Percentiles rank a stretch among this genome's conserved stretches.
phyloP scores from a whole-genome alignment of 2,329 filamentous ascomycete genomes.

The Rhynchosporium agropyri region DNA sequence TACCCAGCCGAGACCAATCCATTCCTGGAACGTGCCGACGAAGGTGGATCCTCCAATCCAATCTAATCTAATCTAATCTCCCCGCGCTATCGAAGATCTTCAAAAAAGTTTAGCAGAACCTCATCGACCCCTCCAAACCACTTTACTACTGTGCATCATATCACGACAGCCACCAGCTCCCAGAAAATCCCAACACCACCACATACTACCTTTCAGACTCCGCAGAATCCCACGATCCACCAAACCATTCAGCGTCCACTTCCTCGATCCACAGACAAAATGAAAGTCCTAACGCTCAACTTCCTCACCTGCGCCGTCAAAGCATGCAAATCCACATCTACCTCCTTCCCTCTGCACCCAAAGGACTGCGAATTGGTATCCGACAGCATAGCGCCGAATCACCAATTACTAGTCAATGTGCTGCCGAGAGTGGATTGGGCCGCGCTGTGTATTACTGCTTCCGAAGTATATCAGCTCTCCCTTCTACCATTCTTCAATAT shows the following conservation, averaged over 20 bases:
- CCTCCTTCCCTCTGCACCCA: conserved; percentile 88
- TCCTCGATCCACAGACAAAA: conserved; percentile 44
- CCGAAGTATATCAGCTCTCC: conserved; percentile 62
- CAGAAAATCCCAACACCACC: neutral
- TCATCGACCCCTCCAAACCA: neutral
- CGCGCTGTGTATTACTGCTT: conserved; percentile 72
- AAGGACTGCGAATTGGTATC: conserved; percentile 89
- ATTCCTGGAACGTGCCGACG: no score
- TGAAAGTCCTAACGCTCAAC: conserved; percentile 96
- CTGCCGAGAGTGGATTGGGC: conserved; percentile 88
- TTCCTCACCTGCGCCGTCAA: conserved; percentile 97
- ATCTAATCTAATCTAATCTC: conserved; percentile 29
- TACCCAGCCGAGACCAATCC: no score
- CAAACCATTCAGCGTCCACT: neutral
- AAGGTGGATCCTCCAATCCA: no score
- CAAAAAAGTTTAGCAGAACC: conserved; percentile 16
- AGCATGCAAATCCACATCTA: conserved; percentile 79
- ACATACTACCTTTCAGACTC: neutral
- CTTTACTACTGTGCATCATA: neutral
- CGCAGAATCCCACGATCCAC: neutral
- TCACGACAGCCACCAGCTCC: neutral
- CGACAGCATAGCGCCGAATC: conserved; percentile 79
- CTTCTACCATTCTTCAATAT: no score
- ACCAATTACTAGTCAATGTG: conserved; percentile 79
- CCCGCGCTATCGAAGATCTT: neutral